Base-by-base conservation (phyloP, 1,139 yeast species). In the Saccharomycopsis hybrid region DNA sequence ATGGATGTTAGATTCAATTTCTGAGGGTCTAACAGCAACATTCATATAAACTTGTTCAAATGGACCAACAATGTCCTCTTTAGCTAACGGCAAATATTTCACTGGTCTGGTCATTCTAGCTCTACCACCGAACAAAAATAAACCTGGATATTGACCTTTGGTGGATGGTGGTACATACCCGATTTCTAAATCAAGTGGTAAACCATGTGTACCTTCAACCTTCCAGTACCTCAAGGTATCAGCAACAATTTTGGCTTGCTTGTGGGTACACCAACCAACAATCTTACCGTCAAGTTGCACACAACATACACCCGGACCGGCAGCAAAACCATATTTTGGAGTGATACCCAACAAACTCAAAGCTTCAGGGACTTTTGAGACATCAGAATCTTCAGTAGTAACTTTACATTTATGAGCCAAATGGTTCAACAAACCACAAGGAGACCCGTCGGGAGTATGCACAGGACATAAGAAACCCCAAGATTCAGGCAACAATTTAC, bases 401-500 rank as follows among this genome's bases (percentile, higher is more conserved):
- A 92, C 85, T 60, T 77, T 76, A 76, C 99, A 92, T 67, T 87
- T 88, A 69, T 92, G 97, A 8, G 98, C 84, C 72, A 92, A 83
- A 73, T 92, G 99, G 69, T 94, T 94, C 61, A 92, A 75, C 65
- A 92, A 74, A 71, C 99, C 99, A 83, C 99, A 92, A 27, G 99
- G 99, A 47, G 97, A 86, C 62, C 99, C 99, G 85, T 92, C 99
- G 2, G 99, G 99, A 13, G 99, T 92, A 69, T 92, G 98, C 18
- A 94, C 98, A 25, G 99, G 98, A 72, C 99, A 94, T 60, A 94
- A 71, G 76, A 92, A 94, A 3, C 97, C 97, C 99, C 99, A 92
- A 1, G 96, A 86, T 69, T 92, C 99, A 0, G 99, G 99, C 54
- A 92, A 76, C 62, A 92, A 74, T 67, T 92, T 92, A 73, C 99